Percentiles rank a stretch among this genome's conserved stretches.
Conservation (phyloP, 352 stramenopile genomes). For the Thraustotheca clavata region DNA sequence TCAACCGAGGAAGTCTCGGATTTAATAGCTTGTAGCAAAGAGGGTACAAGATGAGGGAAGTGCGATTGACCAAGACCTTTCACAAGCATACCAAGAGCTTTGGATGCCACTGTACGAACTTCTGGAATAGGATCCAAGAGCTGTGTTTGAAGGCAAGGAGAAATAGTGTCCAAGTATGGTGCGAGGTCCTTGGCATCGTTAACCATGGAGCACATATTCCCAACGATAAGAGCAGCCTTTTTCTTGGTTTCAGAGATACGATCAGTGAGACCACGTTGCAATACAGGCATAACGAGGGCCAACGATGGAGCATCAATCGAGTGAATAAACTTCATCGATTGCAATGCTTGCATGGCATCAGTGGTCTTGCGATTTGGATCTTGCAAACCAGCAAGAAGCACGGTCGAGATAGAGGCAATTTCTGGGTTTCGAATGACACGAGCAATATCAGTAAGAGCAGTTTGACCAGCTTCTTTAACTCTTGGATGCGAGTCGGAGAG, state of each 20-base stretch:
- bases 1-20: slow-evolving; percentile 93
- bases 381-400: slow-evolving; percentile 93
- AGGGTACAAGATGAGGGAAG: slow-evolving; percentile 94
- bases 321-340: slow-evolving; percentile 98
- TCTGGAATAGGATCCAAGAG: slow-evolving; percentile 92
- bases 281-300: slow-evolving; percentile 98
- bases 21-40: slow-evolving; percentile 95
- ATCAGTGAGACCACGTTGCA: slow-evolving; percentile 97
- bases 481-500: slow-evolving; percentile 98
- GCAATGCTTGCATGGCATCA: slow-evolving; percentile 94
- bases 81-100: slow-evolving; percentile 93
- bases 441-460: slow-evolving; percentile 94
- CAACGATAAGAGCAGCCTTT: slow-evolving; percentile 97
- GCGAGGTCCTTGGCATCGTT: slow-evolving; percentile 96
- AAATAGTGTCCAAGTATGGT: slow-evolving; percentile 96
- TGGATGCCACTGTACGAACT: slow-evolving; percentile 91
- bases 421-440: slow-evolving; percentile 99
- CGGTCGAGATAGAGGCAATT: slow-evolving; percentile 91
- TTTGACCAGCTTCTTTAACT: slow-evolving; percentile 94
- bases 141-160: slow-evolving; percentile 93
- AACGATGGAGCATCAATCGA: slow-evolving; percentile 99
- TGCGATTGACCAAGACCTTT: slow-evolving; percentile 93
- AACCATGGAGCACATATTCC: slow-evolving; percentile 99
- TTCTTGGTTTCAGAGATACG: slow-evolving; percentile 96
- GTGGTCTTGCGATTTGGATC: slow-evolving; percentile 90